Evolutionary conservation across 106 monocot species (phyloP).

Genomic region (Phalaenopsis aphrodite): DNA sequence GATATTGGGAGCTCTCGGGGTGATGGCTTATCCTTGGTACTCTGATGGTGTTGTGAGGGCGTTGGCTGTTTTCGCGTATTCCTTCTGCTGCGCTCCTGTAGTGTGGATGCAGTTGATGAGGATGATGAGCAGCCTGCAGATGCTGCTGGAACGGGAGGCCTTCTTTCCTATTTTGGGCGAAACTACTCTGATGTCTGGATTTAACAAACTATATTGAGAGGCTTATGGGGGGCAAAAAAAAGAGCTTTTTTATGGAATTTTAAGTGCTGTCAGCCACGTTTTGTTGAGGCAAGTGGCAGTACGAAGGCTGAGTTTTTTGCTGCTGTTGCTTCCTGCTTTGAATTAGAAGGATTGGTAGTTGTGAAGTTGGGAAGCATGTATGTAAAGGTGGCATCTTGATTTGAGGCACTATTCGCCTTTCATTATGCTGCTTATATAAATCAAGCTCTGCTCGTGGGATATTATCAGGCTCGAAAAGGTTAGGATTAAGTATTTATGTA

Average conservation of each 20-base stretch:
- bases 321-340: not conserved
- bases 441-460: not conserved
- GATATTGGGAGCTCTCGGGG: conserved; percentile 41
- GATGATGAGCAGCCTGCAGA: conserved; percentile 43
- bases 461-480: not conserved
- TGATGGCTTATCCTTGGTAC: conserved; percentile 85
- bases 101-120: conserved; percentile 49
- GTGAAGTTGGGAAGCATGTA: not conserved
- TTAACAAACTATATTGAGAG: conserved; percentile 58
- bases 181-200: conserved; percentile 35
- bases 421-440: not conserved
- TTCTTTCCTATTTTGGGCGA: conserved; percentile 73
- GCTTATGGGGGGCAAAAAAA: not conserved
- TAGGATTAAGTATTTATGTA: not conserved
- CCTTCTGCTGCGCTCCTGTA: conserved; percentile 52
- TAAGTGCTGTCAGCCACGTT: too few relatives aligned
- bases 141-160: conserved; percentile 46
- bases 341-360: not conserved
- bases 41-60: conserved; percentile 64
- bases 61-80: conserved; percentile 44
- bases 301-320: not conserved
- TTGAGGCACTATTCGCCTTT: not conserved
- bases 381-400: not conserved
- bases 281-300: not conserved
- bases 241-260: not conserved